phyloP scores from a whole-genome alignment of 2,329 filamentous ascomycete species.

The Neopestalotiopsis rosae region DNA sequence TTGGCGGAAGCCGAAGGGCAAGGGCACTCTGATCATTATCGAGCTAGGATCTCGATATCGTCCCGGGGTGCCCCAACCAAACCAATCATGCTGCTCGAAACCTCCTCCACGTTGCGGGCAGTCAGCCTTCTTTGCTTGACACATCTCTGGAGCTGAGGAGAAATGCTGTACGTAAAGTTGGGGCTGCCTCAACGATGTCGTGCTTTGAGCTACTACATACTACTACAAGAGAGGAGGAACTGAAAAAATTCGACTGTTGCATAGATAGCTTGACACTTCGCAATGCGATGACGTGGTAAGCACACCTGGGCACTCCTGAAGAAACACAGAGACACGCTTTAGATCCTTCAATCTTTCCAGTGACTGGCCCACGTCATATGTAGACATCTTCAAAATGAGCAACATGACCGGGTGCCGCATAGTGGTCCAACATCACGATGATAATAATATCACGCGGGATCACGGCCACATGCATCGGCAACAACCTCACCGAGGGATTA shows the following conservation, averaged over 20 bases:
- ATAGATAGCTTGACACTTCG: background rate
- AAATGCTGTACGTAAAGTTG: background rate
- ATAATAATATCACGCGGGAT: background rate
- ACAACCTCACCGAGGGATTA: background rate
- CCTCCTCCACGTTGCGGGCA: constrained; percentile 14
- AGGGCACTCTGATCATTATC: background rate
- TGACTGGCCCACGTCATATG: background rate
- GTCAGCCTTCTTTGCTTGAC: constrained; percentile 2
- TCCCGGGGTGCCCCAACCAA: background rate
- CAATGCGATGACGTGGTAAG: background rate
- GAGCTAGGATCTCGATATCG: constrained; percentile 7
- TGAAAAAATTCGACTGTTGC: too few relatives aligned
- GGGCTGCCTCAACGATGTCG: background rate
- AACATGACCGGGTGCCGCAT: background rate
- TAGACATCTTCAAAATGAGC: background rate
- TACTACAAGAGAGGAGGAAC: too few relatives aligned
- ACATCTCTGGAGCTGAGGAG: background rate
- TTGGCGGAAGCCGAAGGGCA: background rate
- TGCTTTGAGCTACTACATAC: background rate
- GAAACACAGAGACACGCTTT: background rate
- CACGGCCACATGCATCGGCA: background rate
- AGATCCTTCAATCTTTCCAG: background rate
- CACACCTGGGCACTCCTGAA: too few relatives aligned
- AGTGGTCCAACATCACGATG: background rate
- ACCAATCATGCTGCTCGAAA: background rate